phyloP scores from a whole-genome alignment of 352 stramenopile genomes.

The Phytophthora pisi region DNA sequence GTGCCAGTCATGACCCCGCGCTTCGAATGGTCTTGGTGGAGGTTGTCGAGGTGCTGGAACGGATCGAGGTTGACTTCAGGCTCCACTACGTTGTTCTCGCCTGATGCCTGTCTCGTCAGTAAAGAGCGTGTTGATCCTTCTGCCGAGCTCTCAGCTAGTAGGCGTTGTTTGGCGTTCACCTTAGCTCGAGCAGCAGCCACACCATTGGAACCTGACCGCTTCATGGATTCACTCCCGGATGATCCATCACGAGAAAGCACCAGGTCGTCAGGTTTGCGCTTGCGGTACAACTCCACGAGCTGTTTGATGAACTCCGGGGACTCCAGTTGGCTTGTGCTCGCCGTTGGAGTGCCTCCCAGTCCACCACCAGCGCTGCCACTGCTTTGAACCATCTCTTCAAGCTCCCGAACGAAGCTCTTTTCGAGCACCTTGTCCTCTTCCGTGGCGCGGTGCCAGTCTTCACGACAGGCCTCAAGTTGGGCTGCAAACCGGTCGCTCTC shows the following conservation, averaged over 20 bases:
- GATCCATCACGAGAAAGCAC: constrained; percentile 15
- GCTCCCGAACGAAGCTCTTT: constrained; percentile 61
- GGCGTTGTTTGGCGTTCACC: constrained; percentile 48
- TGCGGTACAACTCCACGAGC: constrained; percentile 79
- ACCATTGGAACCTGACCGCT: constrained; percentile 16
- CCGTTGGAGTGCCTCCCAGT: constrained; percentile 23
- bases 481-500: constrained; percentile 58
- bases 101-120: constrained; percentile 32
- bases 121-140: constrained; percentile 37
- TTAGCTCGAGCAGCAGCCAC: constrained; percentile 27
- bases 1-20: constrained; percentile 8
- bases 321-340: constrained; percentile 28
- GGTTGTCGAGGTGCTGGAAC: constrained; percentile 64
- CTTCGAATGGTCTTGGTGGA: constrained; percentile 33
- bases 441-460: constrained; percentile 66
- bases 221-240: constrained; percentile 14
- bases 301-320: constrained; percentile 72
- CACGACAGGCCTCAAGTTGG: constrained; percentile 58
- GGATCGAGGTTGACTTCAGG: constrained; percentile 68
- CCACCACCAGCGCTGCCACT: constrained; percentile 3
- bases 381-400: constrained; percentile 72
- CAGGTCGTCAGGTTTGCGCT: constrained; percentile 65
- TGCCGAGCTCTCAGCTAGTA: constrained; percentile 44
- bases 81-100: constrained; percentile 32
- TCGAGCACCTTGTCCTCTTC: constrained; percentile 80